These are phyloP conservation scores for Puccinia novopanici DNA, from an alignment of 1,284 basidiomycete species.

Conservation along the genomic window DNA sequence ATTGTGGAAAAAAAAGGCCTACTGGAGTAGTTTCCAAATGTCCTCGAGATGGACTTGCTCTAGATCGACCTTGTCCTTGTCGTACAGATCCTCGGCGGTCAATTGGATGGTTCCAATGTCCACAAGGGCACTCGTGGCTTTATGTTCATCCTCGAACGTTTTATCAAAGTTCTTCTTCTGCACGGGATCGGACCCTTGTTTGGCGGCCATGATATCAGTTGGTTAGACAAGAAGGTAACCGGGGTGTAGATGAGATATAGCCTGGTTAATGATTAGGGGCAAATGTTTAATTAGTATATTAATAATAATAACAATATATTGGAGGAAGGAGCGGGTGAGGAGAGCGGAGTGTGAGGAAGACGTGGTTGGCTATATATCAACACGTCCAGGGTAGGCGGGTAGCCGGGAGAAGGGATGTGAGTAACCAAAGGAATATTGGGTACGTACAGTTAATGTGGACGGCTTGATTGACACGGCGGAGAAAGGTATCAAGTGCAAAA, in stretches of 20 bases:
- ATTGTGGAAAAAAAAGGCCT: conserved; percentile 59
- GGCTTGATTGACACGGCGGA: no score
- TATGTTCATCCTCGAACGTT: conserved; percentile 50
- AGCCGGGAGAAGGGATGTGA: no score
- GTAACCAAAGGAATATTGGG: no score
- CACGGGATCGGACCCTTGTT: conserved; percentile 20
- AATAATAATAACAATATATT: no score
- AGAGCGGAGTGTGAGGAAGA: no score
- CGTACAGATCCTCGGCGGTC: conserved; percentile 90
- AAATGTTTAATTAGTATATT: background rate
- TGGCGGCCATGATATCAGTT: background rate
- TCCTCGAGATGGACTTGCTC: conserved; percentile 96
- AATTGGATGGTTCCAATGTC: conserved; percentile 70
- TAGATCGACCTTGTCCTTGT: conserved; percentile 98
- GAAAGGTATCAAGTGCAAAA: no score
- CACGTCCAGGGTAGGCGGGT: no score
- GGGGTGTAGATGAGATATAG: background rate
- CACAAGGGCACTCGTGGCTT: conserved; percentile 59
- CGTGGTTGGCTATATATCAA: no score
- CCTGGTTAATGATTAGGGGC: background rate
- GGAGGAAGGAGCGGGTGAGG: no score
- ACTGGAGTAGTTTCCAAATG: conserved; percentile 93
- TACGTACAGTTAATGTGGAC: no score
- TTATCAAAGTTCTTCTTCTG: conserved; percentile 45
- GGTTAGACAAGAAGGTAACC: background rate